Base-by-base conservation (phyloP, 306 rosid species). In the Adenanthera pavonina region DNA sequence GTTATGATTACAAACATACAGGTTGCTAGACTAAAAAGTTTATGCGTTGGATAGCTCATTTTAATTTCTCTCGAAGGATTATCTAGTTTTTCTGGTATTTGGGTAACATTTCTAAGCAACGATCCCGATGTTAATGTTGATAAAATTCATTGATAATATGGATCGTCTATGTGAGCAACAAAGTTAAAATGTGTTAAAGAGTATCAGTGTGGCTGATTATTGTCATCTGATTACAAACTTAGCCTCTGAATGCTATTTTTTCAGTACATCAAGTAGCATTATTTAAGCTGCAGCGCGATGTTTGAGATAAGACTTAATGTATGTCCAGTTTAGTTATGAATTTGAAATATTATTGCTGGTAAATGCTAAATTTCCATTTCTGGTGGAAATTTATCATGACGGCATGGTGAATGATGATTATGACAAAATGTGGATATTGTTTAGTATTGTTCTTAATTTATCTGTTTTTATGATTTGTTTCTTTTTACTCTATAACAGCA, bases 401-500 rank as follows among this genome's bases (percentile, higher is more conserved):
- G 52, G 8, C 59, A 35, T 64, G 44, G 43, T 47, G 30, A 12
- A 56, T 75, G 53, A 59, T 68, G 30, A 17, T 66, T 16, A 17
- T 17, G 34, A 66, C 40, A 25, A 34, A 48, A 40, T 35, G n/a
- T 79, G 70, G 16, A 51, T 48, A 35, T 76, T 70, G 52, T 79
- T 19, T 46, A 11, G 43, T 74, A 41, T 19, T 59, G 40, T 33
- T 43, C 46, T 72, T 71, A 56, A 25, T 85, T 78, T 74, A 38
- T 51, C 43, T 71, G 62, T 59, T 35, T 82, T 82, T 17, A 83
- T 10, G 19, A 62, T 48, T 38, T 34, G 46, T 81, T 81, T 81
- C 61, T 54, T 60, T 81, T 69, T 61, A 36, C 72, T 82, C 61
- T 74, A 77, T 76, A 84, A 92, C 92, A 94, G 98, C 91, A 84